These are phyloP conservation scores for Vitis amurensis DNA, from an alignment of 164 flowering plant genomes.

Conservation along the genomic window DNA sequence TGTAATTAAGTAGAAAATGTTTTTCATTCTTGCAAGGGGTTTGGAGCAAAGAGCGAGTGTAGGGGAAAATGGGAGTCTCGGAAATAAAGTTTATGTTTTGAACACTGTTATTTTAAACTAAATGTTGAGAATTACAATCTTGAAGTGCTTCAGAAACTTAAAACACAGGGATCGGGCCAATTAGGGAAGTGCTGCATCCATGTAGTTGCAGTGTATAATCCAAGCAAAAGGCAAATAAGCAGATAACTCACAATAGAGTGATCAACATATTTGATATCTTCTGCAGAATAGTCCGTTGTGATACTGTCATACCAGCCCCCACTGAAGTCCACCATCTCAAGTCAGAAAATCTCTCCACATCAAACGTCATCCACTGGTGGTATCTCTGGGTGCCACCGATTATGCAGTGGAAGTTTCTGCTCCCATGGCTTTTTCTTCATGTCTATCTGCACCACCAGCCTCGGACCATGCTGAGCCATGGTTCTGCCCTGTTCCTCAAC, in stretches of 20 bases:
- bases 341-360: constrained; percentile 53
- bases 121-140: no score
- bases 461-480: constrained; percentile 52
- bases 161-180: neutral
- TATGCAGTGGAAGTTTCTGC: constrained; percentile 72
- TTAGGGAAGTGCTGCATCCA: no score
- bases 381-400: constrained; percentile 87
- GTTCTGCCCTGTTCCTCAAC: neutral
- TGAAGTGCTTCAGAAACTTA: no score
- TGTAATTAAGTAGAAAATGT: no score
- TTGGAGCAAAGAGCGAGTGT: no score
- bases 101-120: no score
- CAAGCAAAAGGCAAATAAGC: neutral
- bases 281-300: constrained; percentile 38
- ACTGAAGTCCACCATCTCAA: constrained; percentile 78
- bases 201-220: neutral
- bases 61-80: no score
- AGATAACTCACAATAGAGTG: constrained; percentile 43
- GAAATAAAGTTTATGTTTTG: no score
- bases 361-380: constrained; percentile 64
- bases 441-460: constrained; percentile 60
- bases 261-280: constrained; percentile 51
- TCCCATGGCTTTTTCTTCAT: constrained; percentile 79
- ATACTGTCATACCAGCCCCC: constrained; percentile 39
- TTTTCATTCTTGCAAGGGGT: no score